Evolutionary conservation across 768 basidiomycete genomes (phyloP), one percentile per base, ranked within the genome.

Genomic region (Lactarius sp.): DNA sequence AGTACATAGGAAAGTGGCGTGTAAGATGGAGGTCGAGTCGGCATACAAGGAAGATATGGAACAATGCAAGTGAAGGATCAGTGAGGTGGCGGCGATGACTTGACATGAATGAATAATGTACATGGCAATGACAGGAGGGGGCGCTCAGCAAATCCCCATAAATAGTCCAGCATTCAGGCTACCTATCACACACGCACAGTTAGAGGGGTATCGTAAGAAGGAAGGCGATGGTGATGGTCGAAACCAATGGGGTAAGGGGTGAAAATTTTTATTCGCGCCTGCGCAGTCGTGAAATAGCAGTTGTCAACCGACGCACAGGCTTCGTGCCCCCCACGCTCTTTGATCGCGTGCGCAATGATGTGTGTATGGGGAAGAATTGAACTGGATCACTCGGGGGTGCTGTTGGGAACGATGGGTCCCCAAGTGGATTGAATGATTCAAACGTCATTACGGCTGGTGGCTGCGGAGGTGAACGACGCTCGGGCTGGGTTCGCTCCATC

Each of bases 201-300:
- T 27, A 27, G 27, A 27, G 27, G 42, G 16, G 16, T 6, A 12
- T 16, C 10, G 18, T 22, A 10, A 14, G 22, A 46, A 5, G 31
- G 22, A n/a, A 51, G 47, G n/a, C 8, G 37, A 44, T 27, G 49
- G 20, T 7, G 9, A 12, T 27, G 20, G 62, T 4, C 41, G 33
- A 34, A 34, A 55, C 27, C 22, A 6, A 9, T 18, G 10, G 36
- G 31, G 18, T 13, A n/a, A 13, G 41, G 14, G 6, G 27, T 16
- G 10, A 20, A 2, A 56, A 36, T 20, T 3, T 4, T 27, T 52
- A 65, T 18, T 65, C 64, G 54, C 64, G 64, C 41, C 59, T 49
- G 27, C 64, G 64, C 22, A 65, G 54, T n/a, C 64, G 64, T 34
- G 64, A 22, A 44, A 65, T 56, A 0, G 64, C 64, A 16, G 22